phyloP scores from a whole-genome alignment of 208 protist genomes.

The Acanthamoeba pearcei region DNA sequence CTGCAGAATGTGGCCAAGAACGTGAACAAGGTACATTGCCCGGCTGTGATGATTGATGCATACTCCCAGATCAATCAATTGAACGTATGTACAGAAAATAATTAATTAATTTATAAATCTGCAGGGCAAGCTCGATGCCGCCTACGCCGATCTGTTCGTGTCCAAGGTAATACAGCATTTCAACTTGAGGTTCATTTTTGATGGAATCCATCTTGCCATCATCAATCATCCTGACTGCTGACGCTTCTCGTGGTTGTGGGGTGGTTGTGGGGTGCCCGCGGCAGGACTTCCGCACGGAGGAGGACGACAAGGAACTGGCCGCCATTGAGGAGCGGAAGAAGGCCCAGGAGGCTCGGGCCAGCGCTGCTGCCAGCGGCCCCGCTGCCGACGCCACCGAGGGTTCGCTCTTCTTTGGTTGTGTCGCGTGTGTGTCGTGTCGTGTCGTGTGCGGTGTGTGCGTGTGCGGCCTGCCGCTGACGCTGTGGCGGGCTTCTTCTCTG shows the following conservation, averaged over 20 bases:
- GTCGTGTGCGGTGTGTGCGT: background rate
- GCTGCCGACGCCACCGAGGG: background rate
- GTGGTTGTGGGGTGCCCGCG: too few species aligned
- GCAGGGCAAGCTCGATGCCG: constrained; percentile 27
- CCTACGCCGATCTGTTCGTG: constrained; percentile 33
- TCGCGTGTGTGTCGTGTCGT: background rate
- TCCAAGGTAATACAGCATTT: background rate
- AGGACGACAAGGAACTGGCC: constrained; percentile 30
- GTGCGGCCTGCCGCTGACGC: too few species aligned
- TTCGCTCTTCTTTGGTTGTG: background rate
- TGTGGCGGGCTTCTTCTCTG: background rate
- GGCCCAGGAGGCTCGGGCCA: background rate
- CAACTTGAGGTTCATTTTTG: background rate
- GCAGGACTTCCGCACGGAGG: constrained; percentile 48
- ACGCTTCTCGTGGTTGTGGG: too few species aligned
- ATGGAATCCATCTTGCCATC: background rate
- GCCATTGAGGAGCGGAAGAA: constrained; percentile 32
- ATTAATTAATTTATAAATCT: background rate
- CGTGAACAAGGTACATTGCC: background rate
- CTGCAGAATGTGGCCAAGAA: constrained; percentile 29
- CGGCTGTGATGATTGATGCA: background rate
- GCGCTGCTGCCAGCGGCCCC: background rate
- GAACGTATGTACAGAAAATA: background rate
- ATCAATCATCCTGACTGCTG: background rate
- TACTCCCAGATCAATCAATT: background rate